Percentiles rank a stretch among this genome's conserved stretches.
Conservation (phyloP, 805 yeast genomes). For the Barnettozyma populi region DNA sequence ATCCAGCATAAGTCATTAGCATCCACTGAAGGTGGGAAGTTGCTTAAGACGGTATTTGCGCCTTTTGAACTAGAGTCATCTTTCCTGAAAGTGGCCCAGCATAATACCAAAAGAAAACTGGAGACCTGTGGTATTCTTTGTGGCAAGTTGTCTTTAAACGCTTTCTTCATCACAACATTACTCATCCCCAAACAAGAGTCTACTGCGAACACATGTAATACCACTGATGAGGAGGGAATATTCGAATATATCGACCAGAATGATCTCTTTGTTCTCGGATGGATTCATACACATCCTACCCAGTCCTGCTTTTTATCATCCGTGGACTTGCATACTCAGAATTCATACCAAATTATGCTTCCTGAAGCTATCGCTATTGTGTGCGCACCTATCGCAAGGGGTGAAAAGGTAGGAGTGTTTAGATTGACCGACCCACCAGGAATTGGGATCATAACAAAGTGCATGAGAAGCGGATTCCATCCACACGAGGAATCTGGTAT, state of each 20-base stretch:
- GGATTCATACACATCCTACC: conserved; percentile 75
- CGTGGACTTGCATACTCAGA: conserved; percentile 63
- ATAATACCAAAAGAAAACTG: conserved; percentile 44
- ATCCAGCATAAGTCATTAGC: conserved; percentile 34
- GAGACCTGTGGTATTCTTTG: conserved; percentile 68
- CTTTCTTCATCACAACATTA: conserved; percentile 56
- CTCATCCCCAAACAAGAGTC: conserved; percentile 60
- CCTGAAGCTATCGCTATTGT: conserved; percentile 68
- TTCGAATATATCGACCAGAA: conserved; percentile 50
- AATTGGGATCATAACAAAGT: conserved; percentile 45
- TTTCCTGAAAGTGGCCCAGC: conserved; percentile 42
- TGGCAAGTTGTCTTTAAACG: conserved; percentile 55
- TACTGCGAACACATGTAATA: conserved; percentile 57
- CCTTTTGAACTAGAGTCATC: conserved; percentile 38
- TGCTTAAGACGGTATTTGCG: conserved; percentile 46
- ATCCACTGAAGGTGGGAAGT: conserved; percentile 51
- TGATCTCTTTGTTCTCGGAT: conserved; percentile 59
- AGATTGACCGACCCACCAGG: conserved; percentile 66
- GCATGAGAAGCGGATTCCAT: conserved; percentile 49
- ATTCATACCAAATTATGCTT: conserved; percentile 62
- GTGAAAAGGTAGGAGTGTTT: conserved; percentile 44
- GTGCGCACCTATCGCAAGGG: conserved; percentile 49
- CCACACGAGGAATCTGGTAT: conserved; percentile 50
- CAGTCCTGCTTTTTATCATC: conserved; percentile 66
- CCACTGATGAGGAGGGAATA: conserved; percentile 52